Evolutionary conservation across 331 rosid species (phyloP).

Genomic region (Arachis monticola): DNA sequence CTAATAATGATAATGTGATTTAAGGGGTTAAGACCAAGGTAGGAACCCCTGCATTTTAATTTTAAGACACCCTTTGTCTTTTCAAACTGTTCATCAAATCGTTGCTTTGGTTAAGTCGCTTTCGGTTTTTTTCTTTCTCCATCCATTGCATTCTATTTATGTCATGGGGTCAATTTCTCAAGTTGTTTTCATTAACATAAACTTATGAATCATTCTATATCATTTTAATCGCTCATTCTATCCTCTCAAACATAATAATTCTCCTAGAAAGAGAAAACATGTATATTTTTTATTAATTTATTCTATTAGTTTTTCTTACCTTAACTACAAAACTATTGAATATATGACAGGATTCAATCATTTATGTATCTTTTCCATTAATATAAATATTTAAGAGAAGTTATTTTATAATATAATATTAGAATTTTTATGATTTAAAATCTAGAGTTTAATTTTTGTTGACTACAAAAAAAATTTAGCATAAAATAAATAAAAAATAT

Average conservation of each 20-base stretch:
- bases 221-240: neutral
- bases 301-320: no score
- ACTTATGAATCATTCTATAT: neutral
- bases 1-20: no score
- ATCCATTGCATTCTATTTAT: neutral
- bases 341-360: no score
- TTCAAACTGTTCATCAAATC: conserved; percentile 35
- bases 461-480: no score
- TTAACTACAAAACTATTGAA: no score
- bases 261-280: neutral
- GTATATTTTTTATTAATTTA: no score
- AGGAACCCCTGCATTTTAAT: conserved; percentile 7
- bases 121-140: conserved; percentile 27
- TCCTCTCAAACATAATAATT: neutral
- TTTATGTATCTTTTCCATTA: no score
- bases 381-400: no score
- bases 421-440: no score
- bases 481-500: no score
- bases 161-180: conserved; percentile 26
- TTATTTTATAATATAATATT: no score
- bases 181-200: neutral
- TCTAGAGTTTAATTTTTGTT: no score
- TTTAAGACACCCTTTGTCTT: conserved; percentile 27
- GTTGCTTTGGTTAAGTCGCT: conserved; percentile 38
- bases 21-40: neutral